Percentiles rank a stretch among this genome's conserved stretches.
Conservation (phyloP, 441 rosid genomes). For the Metrosideros polymorpha region DNA sequence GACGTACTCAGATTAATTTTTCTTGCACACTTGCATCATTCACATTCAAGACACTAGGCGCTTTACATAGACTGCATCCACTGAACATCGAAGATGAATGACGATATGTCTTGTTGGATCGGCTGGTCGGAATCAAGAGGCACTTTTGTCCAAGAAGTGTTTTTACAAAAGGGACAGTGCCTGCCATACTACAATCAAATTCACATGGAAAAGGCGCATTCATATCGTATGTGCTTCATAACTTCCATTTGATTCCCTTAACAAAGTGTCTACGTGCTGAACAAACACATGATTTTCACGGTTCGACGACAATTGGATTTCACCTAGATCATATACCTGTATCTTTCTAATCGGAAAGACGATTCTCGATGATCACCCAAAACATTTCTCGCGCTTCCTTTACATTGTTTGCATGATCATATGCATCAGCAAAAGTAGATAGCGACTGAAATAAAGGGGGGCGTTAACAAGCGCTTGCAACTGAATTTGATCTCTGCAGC, state of each 20-base stretch:
- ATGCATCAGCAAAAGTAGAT: neutral
- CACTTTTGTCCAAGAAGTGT: neutral
- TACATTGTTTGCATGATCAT: neutral
- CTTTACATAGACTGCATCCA: neutral
- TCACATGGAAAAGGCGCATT: neutral
- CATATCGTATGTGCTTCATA: neutral
- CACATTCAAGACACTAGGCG: neutral
- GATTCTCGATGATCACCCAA: neutral
- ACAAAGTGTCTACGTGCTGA: neutral
- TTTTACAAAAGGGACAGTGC: neutral
- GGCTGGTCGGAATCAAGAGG: neutral
- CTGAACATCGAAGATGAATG: neutral
- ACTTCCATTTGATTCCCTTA: neutral
- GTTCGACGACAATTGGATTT: neutral
- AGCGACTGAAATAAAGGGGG: neutral
- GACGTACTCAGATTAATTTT: neutral
- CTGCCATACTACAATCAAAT: neutral
- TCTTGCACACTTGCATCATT: neutral
- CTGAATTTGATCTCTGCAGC: conserved; percentile 62
- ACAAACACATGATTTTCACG: neutral
- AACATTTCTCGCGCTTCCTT: neutral
- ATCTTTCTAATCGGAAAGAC: neutral
- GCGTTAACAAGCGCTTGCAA: conserved; percentile 11
- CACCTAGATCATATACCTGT: neutral
- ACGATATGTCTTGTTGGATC: neutral